Evolutionary conservation across 2,329 filamentous ascomycete genomes (phyloP).

Genomic region (Paecilomyces sp.): DNA sequence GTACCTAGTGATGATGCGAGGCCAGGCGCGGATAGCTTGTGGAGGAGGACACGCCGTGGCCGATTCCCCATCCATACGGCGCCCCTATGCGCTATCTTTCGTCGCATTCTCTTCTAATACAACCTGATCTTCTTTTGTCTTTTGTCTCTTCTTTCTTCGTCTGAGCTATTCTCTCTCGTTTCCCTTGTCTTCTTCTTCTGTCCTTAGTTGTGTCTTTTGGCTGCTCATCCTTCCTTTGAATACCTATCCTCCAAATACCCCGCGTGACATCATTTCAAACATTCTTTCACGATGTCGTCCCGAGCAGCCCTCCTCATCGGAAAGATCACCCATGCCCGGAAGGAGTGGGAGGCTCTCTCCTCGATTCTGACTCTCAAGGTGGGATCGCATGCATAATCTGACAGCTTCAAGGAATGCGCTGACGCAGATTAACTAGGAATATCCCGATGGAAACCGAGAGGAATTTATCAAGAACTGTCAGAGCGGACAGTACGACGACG

Average conservation of each 20-base stretch:
- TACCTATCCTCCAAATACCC: background rate
- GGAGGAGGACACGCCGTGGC: background rate
- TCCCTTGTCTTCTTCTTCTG: background rate
- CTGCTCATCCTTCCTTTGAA: background rate
- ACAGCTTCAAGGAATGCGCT: background rate
- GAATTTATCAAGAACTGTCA: constrained; percentile 51
- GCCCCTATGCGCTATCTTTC: background rate
- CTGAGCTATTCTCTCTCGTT: background rate
- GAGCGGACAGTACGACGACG: constrained; percentile 48
- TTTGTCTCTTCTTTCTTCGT: background rate
- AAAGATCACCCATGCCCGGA: constrained; percentile 33
- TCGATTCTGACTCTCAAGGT: constrained; percentile 37
- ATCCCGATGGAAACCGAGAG: constrained; percentile 44
- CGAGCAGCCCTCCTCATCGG: constrained; percentile 39
- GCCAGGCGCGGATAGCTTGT: background rate
- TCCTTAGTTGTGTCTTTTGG: background rate
- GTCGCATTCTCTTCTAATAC: background rate
- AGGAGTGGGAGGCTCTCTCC: constrained; percentile 37
- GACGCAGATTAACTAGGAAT: constrained; percentile 36
- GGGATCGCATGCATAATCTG: background rate
- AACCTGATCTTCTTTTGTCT: background rate
- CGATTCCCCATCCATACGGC: background rate
- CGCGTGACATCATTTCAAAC: constrained; percentile 2
- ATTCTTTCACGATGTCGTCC: constrained; percentile 21
- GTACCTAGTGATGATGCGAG: background rate